Evolutionary conservation across 2,329 filamentous ascomycete genomes (phyloP).

Genomic region (Colletotrichum simmondsii): DNA sequence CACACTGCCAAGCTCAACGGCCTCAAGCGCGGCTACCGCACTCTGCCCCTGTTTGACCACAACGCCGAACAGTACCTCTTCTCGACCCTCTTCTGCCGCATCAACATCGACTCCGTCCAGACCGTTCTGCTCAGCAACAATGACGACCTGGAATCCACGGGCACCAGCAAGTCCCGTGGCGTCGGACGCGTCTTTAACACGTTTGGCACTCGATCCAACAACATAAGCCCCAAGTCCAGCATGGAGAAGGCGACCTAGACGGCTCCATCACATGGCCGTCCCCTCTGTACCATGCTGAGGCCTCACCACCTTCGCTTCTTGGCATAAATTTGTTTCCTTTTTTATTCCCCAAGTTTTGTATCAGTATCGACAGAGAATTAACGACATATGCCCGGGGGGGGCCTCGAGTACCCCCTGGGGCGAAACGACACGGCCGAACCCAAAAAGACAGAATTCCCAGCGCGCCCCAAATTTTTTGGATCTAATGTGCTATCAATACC

Average conservation of each 20-base stretch:
- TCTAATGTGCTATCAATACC: constrained; percentile 34
- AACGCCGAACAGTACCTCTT: constrained; percentile 95
- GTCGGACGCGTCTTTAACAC: constrained; percentile 62
- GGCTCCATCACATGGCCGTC: constrained; percentile 38
- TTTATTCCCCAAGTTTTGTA: constrained; percentile 28
- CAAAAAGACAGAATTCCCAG: constrained; percentile 32
- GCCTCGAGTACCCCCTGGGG: constrained; percentile 19
- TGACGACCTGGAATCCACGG: constrained; percentile 40
- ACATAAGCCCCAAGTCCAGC: constrained; percentile 62
- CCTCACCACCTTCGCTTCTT: constrained; percentile 25
- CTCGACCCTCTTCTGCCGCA: constrained; percentile 91
- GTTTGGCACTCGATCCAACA: constrained; percentile 61
- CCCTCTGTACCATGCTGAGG: constrained; percentile 10
- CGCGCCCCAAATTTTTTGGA: constrained; percentile 30
- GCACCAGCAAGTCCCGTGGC: constrained; percentile 64
- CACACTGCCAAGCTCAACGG: constrained; percentile 94
- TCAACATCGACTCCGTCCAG: constrained; percentile 72
- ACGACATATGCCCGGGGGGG: constrained; percentile 24
- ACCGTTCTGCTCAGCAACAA: constrained; percentile 66
- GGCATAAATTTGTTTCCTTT: constrained; percentile 28
- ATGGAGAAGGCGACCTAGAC: constrained; percentile 60
- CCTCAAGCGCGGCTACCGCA: constrained; percentile 91
- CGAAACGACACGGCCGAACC: constrained; percentile 35
- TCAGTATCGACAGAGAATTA: constrained; percentile 32
- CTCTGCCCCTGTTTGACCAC: constrained; percentile 87